Conservation (phyloP, 2,329 filamentous ascomycete species). For the Boeremia exigua region DNA sequence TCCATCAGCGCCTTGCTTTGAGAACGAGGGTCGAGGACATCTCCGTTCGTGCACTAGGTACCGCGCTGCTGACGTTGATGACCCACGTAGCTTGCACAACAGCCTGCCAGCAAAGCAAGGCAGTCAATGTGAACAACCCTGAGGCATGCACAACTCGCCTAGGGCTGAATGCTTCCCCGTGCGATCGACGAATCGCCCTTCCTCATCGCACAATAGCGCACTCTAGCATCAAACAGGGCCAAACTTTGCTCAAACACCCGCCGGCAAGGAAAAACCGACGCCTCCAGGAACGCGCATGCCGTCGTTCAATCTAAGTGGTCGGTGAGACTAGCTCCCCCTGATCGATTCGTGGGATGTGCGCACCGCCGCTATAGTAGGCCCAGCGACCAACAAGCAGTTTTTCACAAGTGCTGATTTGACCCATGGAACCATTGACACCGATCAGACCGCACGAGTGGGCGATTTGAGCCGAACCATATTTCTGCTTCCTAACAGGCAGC, state of each 20-base stretch:
- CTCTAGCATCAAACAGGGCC: not conserved
- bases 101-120: constrained; percentile 7
- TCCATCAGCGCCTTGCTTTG: constrained; percentile 5
- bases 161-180: constrained; percentile 10
- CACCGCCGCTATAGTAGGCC: not conserved
- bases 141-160: too few relatives aligned
- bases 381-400: not conserved
- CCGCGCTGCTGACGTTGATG: not conserved
- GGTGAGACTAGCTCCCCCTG: not conserved
- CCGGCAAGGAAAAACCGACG: constrained; percentile 2
- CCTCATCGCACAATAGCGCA: not conserved
- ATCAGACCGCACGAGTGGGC: not conserved
- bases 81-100: not conserved
- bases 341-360: not conserved
- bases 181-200: constrained; percentile 1
- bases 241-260: constrained; percentile 8
- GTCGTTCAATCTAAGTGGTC: constrained; percentile 1
- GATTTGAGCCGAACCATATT: constrained; percentile 8
- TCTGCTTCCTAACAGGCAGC: constrained; percentile 7
- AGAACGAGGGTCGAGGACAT: too few relatives aligned
- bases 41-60: too few relatives aligned
- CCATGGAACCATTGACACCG: constrained; percentile 11
- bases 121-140: not conserved
- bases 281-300: constrained; percentile 13
- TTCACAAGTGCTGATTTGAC: constrained; percentile 12